These are phyloP conservation scores for Paraphoma chrysanthemicola DNA, from an alignment of 2,329 filamentous ascomycete species.

Conservation along the genomic window DNA sequence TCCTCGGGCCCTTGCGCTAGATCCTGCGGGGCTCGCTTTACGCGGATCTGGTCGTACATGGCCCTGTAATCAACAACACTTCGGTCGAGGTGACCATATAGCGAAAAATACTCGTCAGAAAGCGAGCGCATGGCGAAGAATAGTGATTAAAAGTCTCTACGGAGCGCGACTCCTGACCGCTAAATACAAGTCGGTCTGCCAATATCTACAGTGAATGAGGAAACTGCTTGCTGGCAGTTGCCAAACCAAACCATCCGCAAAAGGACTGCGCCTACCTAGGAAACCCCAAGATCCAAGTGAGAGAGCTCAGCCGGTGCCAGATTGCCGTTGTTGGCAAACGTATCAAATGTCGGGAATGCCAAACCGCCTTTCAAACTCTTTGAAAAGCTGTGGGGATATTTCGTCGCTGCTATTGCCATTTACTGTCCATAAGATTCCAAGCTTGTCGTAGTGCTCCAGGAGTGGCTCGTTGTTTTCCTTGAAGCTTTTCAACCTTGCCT, in stretches of 20 bases:
- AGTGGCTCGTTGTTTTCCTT: slow-evolving; percentile 85
- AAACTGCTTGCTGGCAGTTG: slow-evolving; percentile 7
- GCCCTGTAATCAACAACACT: slow-evolving; percentile 4
- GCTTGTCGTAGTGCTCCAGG: slow-evolving; percentile 85
- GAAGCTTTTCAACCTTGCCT: slow-evolving; percentile 79
- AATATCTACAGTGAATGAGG: slow-evolving; percentile 27
- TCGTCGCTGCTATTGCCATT: slow-evolving; percentile 91
- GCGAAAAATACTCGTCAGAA: too few species aligned
- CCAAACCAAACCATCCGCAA: slow-evolving; percentile 2
- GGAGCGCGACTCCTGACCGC: slow-evolving; percentile 6
- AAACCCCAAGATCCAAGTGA: too few species aligned
- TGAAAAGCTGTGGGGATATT: slow-evolving; percentile 87
- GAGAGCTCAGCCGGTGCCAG: too few species aligned
- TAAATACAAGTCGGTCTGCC: slow-evolving; percentile 8
- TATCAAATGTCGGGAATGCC: slow-evolving; percentile 23
- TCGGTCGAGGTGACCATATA: neutral
- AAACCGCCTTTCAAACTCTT: slow-evolving; percentile 83
- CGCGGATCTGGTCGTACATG: slow-evolving; percentile 11
- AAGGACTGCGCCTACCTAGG: neutral
- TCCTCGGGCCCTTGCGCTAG: slow-evolving; percentile 9
- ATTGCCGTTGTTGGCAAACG: neutral
- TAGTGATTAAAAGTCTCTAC: slow-evolving; percentile 9
- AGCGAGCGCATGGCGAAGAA: neutral
- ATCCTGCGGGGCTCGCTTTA: neutral
- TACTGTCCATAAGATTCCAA: slow-evolving; percentile 85